Percentiles rank a stretch among this genome's conserved stretches.
phyloP scores from a whole-genome alignment of 2,329 filamentous ascomycete genomes.

The Penicillium sp. region DNA sequence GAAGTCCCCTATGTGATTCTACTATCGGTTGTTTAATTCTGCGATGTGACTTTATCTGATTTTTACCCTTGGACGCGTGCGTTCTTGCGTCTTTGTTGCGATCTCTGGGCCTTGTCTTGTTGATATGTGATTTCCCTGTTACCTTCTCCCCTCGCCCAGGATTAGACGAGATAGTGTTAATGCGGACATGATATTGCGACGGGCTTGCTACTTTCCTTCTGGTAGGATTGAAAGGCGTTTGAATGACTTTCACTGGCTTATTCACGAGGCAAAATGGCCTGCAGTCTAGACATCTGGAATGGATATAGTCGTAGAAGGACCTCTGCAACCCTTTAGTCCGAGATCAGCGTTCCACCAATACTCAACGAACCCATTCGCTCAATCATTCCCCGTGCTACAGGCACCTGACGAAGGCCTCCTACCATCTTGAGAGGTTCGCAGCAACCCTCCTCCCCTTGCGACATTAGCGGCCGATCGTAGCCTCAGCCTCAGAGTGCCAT shows the following conservation, averaged over 20 bases:
- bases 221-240: not conserved
- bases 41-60: conserved; percentile 3
- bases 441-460: not conserved
- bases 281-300: too few species aligned
- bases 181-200: conserved; percentile 20
- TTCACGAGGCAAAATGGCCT: too few species aligned
- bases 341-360: conserved; percentile 23
- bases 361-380: conserved; percentile 3
- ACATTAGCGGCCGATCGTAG: not conserved
- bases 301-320: conserved; percentile 8
- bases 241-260: too few species aligned
- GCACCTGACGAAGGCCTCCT: conserved; percentile 11
- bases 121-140: conserved; percentile 21
- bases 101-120: conserved; percentile 16
- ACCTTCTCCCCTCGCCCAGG: conserved; percentile 11
- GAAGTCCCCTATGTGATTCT: conserved; percentile 6
- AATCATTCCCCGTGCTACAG: conserved; percentile 18
- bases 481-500: not conserved
- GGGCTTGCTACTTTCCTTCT: not conserved
- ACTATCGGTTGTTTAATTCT: conserved; percentile 1
- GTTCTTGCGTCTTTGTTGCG: conserved; percentile 14
- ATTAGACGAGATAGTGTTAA: conserved; percentile 28
- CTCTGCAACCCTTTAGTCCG: conserved; percentile 4
- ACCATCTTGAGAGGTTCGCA: not conserved
- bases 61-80: conserved; percentile 26